Conservation (phyloP, 106 monocot genomes). For the Platanthera guangdongensis region DNA sequence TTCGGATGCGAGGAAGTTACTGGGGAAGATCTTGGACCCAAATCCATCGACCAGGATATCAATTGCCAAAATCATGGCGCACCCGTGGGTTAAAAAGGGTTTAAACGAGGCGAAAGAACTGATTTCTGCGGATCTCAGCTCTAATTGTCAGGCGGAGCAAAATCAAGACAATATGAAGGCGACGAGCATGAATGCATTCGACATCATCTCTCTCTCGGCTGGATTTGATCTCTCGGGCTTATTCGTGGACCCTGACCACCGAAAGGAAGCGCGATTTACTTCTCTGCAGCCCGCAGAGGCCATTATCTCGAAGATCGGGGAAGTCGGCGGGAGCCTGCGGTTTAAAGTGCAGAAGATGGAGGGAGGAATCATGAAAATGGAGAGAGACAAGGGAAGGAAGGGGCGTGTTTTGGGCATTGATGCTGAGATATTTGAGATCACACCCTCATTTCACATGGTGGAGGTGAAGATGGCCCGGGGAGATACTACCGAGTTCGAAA, state of each 20-base stretch:
- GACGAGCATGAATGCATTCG: slow-evolving; percentile 56
- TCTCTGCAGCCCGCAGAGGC: slow-evolving; percentile 30
- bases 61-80: slow-evolving; percentile 34
- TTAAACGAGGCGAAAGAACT: slow-evolving; percentile 21
- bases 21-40: slow-evolving; percentile 47
- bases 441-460: slow-evolving; percentile 54
- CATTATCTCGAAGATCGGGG: slow-evolving; percentile 49
- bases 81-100: slow-evolving; percentile 39
- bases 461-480: slow-evolving; percentile 50
- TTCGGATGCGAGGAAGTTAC: slow-evolving; percentile 30
- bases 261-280: slow-evolving; percentile 45
- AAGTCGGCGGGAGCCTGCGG: slow-evolving; percentile 33
- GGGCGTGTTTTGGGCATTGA: slow-evolving; percentile 46
- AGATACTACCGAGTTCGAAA: slow-evolving; percentile 53
- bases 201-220: slow-evolving; percentile 58
- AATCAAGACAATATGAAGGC: slow-evolving; percentile 19
- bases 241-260: slow-evolving; percentile 31
- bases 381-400: slow-evolving; percentile 38
- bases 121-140: slow-evolving; percentile 16
- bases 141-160: slow-evolving; percentile 10
- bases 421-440: slow-evolving; percentile 63
- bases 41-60: slow-evolving; percentile 44
- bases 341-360: slow-evolving; percentile 52
- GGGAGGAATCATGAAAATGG: slow-evolving; percentile 49
- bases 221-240: slow-evolving; percentile 71